Conservation (phyloP, 129 eudicot genomes). For the Artemisia argyi region DNA sequence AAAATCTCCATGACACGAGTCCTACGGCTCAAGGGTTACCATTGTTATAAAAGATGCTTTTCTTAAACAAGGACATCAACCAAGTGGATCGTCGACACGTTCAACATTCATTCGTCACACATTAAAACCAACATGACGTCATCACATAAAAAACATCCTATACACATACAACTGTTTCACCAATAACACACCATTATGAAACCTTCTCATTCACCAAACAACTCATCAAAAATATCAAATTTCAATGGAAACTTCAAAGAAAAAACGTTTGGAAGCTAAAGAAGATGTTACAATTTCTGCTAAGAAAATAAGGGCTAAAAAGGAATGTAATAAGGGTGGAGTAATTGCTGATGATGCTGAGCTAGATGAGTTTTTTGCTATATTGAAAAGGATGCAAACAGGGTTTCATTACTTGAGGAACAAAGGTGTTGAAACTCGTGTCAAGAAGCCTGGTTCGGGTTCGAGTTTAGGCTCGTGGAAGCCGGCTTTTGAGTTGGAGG, state of each 20-base stretch:
- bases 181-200: no score
- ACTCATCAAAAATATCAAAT: neutral
- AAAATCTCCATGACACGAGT: no score
- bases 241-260: slow-evolving; percentile 26
- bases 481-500: slow-evolving; percentile 30
- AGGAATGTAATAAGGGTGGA: slow-evolving; percentile 13
- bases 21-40: no score
- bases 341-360: slow-evolving; percentile 28
- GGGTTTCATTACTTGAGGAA: slow-evolving; percentile 4
- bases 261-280: slow-evolving; percentile 21
- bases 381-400: slow-evolving; percentile 19
- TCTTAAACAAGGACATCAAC: no score
- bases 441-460: neutral
- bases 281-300: slow-evolving; percentile 11
- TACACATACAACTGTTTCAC: no score
- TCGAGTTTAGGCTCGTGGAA: neutral
- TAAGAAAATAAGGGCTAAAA: slow-evolving; percentile 14
- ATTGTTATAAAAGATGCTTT: no score
- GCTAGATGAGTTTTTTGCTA: slow-evolving; percentile 24
- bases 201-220: no score
- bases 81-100: no score
- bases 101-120: no score
- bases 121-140: no score
- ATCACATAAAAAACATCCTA: no score
- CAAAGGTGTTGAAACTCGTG: slow-evolving; percentile 6